Base-by-base conservation (phyloP, 2,329 filamentous ascomycete genomes). In the Trichoderma breve region DNA sequence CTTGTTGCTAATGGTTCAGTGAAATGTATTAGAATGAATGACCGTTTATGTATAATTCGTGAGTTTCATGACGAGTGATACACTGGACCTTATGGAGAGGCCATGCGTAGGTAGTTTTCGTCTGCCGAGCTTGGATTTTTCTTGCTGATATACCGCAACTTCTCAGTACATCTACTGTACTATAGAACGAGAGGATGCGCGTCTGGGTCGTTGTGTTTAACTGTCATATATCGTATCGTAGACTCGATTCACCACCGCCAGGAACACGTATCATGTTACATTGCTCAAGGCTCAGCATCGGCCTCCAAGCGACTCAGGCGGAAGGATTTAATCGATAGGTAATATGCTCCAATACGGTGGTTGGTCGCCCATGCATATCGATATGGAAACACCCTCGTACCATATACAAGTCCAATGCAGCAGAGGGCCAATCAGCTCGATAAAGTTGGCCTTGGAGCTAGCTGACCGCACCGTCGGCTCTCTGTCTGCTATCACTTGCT, bases 181-280 rank as follows among this genome's bases (percentile, higher is more conserved):
- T 28, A 28, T 28, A 21, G n/a, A 36, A n/a, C 60, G 9, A 21
- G 1, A 47, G 4, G 15, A 58, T n/a, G 36, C 8, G 15, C 53
- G 53, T 11, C 26, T 24, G 28, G 39, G 26, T 15, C 11, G 39
- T 6, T 21, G 28, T 60, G 6, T 34, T 28, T 4, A 28, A 28
- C 26, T 51, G 65, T 58, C 65, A 47, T n/a, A 55, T 61, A 18
- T 43, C 53, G 39, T 26, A 43, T 60, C n/a, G 12, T 30, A 60
- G 9, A 18, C 28, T 34, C 24, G 63, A 28, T 58, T 68, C 65
- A 32, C 34, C 53, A 58, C 32, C 65, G 26, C 65, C 36, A 69
- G 65, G 55, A 69, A 67, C 64, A 67, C 64, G 64, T 69, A 69
- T 69, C 65, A 60, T 69, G 65, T 69, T 61, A 61, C 65, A 69